A percentile compares a stretch with the other conserved stretches of the same genome.
Evolutionary conservation across 2,329 filamentous ascomycete genomes (phyloP).

Genomic region (Tolypocladium guangdongense): DNA sequence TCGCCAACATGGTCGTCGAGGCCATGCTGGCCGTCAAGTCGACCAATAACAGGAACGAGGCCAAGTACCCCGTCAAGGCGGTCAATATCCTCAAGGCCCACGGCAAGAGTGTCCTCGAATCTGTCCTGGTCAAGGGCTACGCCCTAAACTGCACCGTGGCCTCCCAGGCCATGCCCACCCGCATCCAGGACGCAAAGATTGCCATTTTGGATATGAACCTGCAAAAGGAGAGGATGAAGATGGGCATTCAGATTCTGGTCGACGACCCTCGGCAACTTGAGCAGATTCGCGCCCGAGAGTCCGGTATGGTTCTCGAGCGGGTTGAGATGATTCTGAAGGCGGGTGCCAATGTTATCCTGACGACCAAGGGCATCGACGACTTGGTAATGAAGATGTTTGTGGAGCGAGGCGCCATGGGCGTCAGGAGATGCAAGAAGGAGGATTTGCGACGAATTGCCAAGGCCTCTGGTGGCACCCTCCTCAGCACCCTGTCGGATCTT

Average conservation of each 20-base stretch:
- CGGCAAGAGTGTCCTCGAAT: conserved; percentile 84
- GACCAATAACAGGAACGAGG: conserved; percentile 79
- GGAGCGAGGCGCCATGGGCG: conserved; percentile 90
- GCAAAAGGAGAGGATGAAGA: conserved; percentile 98
- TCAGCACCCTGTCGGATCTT: conserved; percentile 88
- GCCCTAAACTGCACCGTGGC: conserved; percentile 98
- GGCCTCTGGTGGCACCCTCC: conserved; percentile 85
- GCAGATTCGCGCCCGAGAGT: conserved; percentile 88
- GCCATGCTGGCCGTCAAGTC: conserved; percentile 92
- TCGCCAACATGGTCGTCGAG: conserved; percentile 93
- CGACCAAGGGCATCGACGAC: conserved; percentile 97
- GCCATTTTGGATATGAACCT: conserved; percentile 95
- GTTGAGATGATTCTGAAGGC: conserved; percentile 97
- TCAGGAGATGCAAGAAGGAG: conserved; percentile 96
- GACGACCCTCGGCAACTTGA: conserved; percentile 96
- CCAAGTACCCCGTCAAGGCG: conserved; percentile 97
- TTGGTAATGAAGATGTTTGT: conserved; percentile 89
- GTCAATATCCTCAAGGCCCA: conserved; percentile 98
- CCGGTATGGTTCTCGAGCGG: conserved; percentile 84
- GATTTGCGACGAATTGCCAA: conserved; percentile 91
- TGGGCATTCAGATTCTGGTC: conserved; percentile 95
- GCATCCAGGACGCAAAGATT: conserved; percentile 89
- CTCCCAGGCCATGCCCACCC: conserved; percentile 94
- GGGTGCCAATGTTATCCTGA: conserved; percentile 90
- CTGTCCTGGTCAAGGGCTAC: conserved; percentile 87